Evolutionary conservation across 2,329 filamentous ascomycete genomes (phyloP), one percentile per base, ranked within the genome.

Genomic region (Cercospora citrullina): DNA sequence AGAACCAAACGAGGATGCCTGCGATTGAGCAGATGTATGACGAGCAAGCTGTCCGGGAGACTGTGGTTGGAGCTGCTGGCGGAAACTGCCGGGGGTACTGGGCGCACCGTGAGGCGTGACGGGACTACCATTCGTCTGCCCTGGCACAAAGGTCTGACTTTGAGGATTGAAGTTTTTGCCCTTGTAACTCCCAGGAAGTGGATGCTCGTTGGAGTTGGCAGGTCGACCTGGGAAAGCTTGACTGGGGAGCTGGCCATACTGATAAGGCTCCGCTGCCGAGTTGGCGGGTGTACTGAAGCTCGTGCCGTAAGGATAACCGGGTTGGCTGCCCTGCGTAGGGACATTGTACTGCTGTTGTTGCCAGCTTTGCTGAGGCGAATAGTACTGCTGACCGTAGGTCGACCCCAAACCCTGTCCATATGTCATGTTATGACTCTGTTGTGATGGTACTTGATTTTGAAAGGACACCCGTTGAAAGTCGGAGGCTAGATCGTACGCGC

Each of bases 101-200:
- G 67, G 48, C 26, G 65, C 63, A 39, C 70, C 68, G 31, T 72
- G 72, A 3, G 74, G 73, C 23, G 72, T 72, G 64, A 75, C 75
- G 1, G 73, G 69, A n/a, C 68, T 68, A 18, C 45, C 63, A 26
- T 70, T 68, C 31, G 69, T 28, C 33, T 87, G 83, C 62, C 84
- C 85, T 1, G 94, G 94, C 26, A 97, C 87, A 79, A 98, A 97
- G 0, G 94, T 91, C 76, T 96, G 92, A 16, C 92, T 97, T 81
- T 96, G 94, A 0, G 94, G 94, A 77, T 97, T 97, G 82, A 98
- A 97, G 12, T 91, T 88, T 74, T 93, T 92, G 67, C 93, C 87
- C 76, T 91, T 92, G 77, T 88, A 96, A 80, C 90, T 95, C 39
- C 92, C 92, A 14, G 93, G 92, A 66, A 96, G 89, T 5, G 92